Base-by-base conservation (phyloP, 2,329 filamentous ascomycete species). In the Microdochium paspali region DNA sequence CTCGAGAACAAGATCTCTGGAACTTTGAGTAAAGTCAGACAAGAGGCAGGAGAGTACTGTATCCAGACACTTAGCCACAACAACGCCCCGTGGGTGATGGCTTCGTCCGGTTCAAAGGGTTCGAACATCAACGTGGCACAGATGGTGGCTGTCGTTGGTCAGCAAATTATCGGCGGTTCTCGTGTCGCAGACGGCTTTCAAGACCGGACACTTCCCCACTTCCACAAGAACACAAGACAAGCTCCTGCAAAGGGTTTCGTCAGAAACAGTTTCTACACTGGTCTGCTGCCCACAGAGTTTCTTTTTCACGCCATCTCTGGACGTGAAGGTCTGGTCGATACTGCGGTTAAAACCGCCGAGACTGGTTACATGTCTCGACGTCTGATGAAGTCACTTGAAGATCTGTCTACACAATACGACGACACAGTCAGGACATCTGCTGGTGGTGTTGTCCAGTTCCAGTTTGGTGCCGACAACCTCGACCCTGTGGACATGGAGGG, bases 401-500 rank as follows among this genome's bases (percentile, higher is more conserved):
- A 98, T 72, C 71, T 97, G 3, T 95, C 90, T 1, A 89, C 87
- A 1, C 82, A 90, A 58, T 98, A 98, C 58, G 93, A 98, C 58
- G 81, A 94, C 58, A 98, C 93, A 0, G 91, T 98, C 1, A 82
- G 93, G 48, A 97, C 91, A 24, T 96, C 90, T 1, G 85, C 84
- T 2, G 87, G 87, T 7, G 84, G 83, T 26, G 85, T 98, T 51
- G 90, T 98, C 2, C 93, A 98, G 62, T 97, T 98, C 69, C 90
- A 95, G 61, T 98, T 95, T 58, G 93, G 93, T 63, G 93, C 93
- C 26, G 93, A 98, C 60, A 90, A 91, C 53, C 74, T 98, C 26
- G 93, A 98, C 63, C 93, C 93, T 1, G 86, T 96, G 20, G 90
- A 97, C 61, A 98, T 98, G 91, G 93, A 98, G 65, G 93, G 90